phyloP scores from a whole-genome alignment of 768 basidiomycete genomes.

The Boletellus sp. region DNA sequence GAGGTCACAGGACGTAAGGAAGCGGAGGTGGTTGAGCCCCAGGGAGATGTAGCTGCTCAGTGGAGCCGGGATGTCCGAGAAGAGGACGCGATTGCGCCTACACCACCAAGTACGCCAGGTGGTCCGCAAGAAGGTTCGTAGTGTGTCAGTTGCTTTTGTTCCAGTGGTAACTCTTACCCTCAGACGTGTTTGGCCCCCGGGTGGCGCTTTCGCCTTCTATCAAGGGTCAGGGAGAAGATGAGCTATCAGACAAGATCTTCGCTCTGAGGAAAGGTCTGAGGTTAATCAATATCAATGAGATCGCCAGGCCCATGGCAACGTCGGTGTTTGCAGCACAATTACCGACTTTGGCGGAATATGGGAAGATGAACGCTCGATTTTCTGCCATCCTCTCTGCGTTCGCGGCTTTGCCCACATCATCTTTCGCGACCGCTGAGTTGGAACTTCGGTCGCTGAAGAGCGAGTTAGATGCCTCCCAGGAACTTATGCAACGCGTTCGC shows the following conservation, averaged over 20 bases:
- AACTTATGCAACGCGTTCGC: constrained; percentile 49
- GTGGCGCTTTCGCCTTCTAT: constrained; percentile 33
- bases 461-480: constrained; percentile 53
- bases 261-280: constrained; percentile 57
- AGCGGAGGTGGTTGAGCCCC: not conserved
- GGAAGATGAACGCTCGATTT: constrained; percentile 47
- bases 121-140: constrained; percentile 25
- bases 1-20: not conserved
- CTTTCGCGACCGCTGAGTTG: constrained; percentile 43
- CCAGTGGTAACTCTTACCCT: constrained; percentile 1
- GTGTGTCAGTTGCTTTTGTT: not conserved
- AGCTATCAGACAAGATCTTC: constrained; percentile 49
- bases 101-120: not conserved
- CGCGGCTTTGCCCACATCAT: constrained; percentile 43
- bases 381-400: constrained; percentile 43
- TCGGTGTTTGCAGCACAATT: constrained; percentile 39
- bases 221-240: constrained; percentile 39
- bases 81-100: not conserved
- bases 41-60: not conserved
- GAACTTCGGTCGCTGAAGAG: constrained; percentile 58
- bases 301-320: constrained; percentile 40
- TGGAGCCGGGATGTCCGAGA: not conserved
- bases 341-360: constrained; percentile 48
- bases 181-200: constrained; percentile 59
- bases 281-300: constrained; percentile 56